Evolutionary conservation across 2,329 filamentous ascomycete species (phyloP).

Genomic region (Clarireedia monteithiana): DNA sequence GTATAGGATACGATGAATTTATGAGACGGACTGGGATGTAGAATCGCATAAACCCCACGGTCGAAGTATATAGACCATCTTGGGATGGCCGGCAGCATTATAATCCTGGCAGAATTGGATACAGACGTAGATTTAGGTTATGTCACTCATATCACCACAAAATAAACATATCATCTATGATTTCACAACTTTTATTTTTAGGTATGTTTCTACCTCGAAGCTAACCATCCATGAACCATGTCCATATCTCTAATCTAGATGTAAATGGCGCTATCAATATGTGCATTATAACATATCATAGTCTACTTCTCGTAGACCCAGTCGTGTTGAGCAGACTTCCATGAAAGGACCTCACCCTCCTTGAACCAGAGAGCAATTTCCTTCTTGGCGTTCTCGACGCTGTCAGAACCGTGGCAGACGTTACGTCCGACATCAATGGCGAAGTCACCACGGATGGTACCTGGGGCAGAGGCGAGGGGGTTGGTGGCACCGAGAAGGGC

Average conservation of each 20-base stretch:
- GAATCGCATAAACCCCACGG: too few relatives aligned
- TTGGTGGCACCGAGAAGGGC: slow-evolving; percentile 97
- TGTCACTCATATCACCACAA: background rate
- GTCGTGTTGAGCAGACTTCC: slow-evolving; percentile 76
- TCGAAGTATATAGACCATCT: too few relatives aligned
- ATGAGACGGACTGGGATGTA: too few relatives aligned
- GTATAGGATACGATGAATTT: too few relatives aligned
- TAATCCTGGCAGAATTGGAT: too few relatives aligned
- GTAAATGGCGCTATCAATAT: background rate
- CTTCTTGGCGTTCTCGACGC: slow-evolving; percentile 98
- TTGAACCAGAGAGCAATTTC: slow-evolving; percentile 99
- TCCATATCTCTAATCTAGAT: background rate
- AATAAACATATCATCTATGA: background rate
- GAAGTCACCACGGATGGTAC: slow-evolving; percentile 92
- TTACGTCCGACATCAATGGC: slow-evolving; percentile 90
- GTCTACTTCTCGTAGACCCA: slow-evolving; percentile 92
- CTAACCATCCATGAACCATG: background rate
- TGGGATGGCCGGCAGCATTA: too few relatives aligned
- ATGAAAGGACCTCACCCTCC: slow-evolving; percentile 74
- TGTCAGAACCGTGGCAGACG: slow-evolving; percentile 99
- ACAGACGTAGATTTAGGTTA: too few relatives aligned
- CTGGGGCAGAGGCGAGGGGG: slow-evolving; percentile 86
- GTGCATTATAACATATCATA: background rate
- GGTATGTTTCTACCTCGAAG: background rate
- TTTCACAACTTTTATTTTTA: slow-evolving; percentile 6